A percentile compares a stretch with the other conserved stretches of the same genome.
These are phyloP conservation scores for Ustilago trichophora DNA, from an alignment of 1,284 basidiomycete genomes.

Conservation along the genomic window DNA sequence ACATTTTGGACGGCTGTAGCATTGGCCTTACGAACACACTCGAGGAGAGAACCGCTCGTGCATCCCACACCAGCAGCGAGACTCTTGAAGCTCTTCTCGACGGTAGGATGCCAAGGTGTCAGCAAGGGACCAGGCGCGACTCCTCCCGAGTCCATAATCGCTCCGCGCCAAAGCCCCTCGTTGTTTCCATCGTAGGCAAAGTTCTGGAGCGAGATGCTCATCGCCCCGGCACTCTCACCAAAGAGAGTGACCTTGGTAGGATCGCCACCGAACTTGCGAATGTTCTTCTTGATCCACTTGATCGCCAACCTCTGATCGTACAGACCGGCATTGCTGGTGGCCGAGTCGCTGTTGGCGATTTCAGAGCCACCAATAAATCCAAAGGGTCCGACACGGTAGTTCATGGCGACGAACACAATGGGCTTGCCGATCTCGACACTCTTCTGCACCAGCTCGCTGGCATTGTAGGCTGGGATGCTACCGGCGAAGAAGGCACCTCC, in stretches of 20 bases:
- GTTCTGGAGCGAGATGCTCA: conserved; percentile 32
- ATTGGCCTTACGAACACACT: conserved; percentile 30
- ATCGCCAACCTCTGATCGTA: conserved; percentile 51
- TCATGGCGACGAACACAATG: conserved; percentile 46
- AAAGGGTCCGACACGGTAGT: conserved; percentile 48
- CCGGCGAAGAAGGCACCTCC: conserved; percentile 40
- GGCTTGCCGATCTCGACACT: conserved; percentile 38
- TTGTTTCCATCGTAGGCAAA: conserved; percentile 38
- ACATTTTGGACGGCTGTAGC: conserved; percentile 22
- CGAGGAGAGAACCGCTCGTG: conserved; percentile 7
- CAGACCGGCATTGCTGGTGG: conserved; percentile 38
- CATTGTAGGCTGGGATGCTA: conserved; percentile 23
- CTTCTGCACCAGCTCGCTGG: conserved; percentile 40
- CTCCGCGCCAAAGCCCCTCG: conserved; percentile 39
- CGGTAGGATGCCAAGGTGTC: conserved; percentile 26
- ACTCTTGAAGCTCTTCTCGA: conserved; percentile 20
- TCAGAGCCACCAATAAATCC: conserved; percentile 43
- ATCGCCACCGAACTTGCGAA: conserved; percentile 52
- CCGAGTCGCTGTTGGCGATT: conserved; percentile 17
- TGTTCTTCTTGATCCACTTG: conserved; percentile 48
- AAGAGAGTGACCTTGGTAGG: conserved; percentile 34
- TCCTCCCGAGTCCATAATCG: conserved; percentile 49
- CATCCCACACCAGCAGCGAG: conserved; percentile 29
- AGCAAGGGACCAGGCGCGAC: conserved; percentile 27
- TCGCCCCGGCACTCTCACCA: conserved; percentile 49